These are phyloP conservation scores for Apiospora marii DNA, from an alignment of 2,329 filamentous ascomycete species.

Conservation along the genomic window DNA sequence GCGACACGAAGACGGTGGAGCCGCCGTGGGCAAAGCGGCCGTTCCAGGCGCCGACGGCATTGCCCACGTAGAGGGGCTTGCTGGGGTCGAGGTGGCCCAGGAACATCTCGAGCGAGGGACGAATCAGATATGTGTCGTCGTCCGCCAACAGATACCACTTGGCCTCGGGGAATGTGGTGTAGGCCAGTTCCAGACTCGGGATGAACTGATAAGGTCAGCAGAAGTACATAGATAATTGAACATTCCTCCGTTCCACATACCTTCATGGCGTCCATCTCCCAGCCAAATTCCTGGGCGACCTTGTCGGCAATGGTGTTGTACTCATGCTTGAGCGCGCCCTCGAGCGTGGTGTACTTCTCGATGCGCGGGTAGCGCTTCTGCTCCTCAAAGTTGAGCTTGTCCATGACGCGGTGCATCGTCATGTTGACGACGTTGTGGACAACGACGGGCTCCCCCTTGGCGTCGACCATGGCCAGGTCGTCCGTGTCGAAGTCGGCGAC, in stretches of 20 bases:
- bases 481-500: slow-evolving; percentile 18
- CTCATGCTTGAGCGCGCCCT: slow-evolving; percentile 18
- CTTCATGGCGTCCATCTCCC: slow-evolving; percentile 25
- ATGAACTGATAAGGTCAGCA: slow-evolving; percentile 9
- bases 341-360: slow-evolving; percentile 18
- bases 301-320: slow-evolving; percentile 11
- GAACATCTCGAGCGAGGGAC: slow-evolving; percentile 20
- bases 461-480: background rate
- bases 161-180: slow-evolving; percentile 1
- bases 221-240: too few species aligned
- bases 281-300: slow-evolving; percentile 18
- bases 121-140: slow-evolving; percentile 23
- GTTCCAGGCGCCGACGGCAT: slow-evolving; percentile 22
- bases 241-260: too few species aligned
- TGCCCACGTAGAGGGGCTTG: slow-evolving; percentile 5
- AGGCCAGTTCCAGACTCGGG: slow-evolving; percentile 21
- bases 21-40: slow-evolving; percentile 22
- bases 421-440: slow-evolving; percentile 22
- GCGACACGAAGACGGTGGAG: background rate
- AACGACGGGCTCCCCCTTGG: slow-evolving; percentile 15
- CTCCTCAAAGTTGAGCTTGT: background rate
- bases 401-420: slow-evolving; percentile 8
- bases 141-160: slow-evolving; percentile 23
- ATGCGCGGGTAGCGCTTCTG: slow-evolving; percentile 3
- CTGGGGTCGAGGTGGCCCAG: slow-evolving; percentile 22